Percentiles rank a stretch among this genome's conserved stretches.
These are phyloP conservation scores for Thelephora ganbajun DNA, from an alignment of 768 basidiomycete genomes.

Conservation along the genomic window DNA sequence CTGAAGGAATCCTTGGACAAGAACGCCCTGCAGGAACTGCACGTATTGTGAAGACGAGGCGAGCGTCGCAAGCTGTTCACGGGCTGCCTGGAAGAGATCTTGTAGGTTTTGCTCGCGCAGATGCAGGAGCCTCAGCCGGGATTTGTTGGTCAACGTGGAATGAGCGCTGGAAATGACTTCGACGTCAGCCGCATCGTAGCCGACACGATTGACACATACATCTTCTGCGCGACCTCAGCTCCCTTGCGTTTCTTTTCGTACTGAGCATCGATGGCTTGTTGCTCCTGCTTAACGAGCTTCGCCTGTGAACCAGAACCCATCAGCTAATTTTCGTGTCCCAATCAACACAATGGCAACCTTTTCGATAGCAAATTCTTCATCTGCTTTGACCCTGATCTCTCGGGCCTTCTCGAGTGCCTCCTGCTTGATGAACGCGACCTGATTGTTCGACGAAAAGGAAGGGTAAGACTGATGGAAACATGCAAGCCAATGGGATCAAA, in stretches of 20 bases:
- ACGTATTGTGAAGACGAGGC: constrained; percentile 57
- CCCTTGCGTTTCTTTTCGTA: constrained; percentile 96
- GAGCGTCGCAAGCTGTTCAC: constrained; percentile 46
- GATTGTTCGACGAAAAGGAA: neutral
- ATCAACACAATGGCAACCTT: constrained; percentile 39
- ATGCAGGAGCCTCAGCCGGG: constrained; percentile 80
- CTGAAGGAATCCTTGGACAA: constrained; percentile 76
- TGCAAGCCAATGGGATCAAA: constrained; percentile 1
- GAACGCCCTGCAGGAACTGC: constrained; percentile 71
- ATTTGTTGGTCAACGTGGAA: constrained; percentile 93
- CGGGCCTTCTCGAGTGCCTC: constrained; percentile 96
- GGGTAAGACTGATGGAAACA: neutral
- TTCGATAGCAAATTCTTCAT: constrained; percentile 98
- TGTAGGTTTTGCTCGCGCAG: constrained; percentile 87
- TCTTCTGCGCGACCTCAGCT: constrained; percentile 89
- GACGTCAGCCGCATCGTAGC: neutral
- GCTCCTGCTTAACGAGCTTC: constrained; percentile 93
- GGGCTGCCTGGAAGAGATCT: constrained; percentile 69
- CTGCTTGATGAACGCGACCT: constrained; percentile 98
- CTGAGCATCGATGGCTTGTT: constrained; percentile 84
- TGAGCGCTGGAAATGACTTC: constrained; percentile 46
- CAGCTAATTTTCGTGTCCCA: neutral
- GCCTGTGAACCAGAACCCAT: constrained; percentile 37
- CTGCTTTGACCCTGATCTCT: constrained; percentile 94
- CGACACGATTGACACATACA: constrained; percentile 35